Evolutionary conservation across 2,329 filamentous ascomycete genomes (phyloP).

Genomic region (Zymoseptoria pseudotritici): DNA sequence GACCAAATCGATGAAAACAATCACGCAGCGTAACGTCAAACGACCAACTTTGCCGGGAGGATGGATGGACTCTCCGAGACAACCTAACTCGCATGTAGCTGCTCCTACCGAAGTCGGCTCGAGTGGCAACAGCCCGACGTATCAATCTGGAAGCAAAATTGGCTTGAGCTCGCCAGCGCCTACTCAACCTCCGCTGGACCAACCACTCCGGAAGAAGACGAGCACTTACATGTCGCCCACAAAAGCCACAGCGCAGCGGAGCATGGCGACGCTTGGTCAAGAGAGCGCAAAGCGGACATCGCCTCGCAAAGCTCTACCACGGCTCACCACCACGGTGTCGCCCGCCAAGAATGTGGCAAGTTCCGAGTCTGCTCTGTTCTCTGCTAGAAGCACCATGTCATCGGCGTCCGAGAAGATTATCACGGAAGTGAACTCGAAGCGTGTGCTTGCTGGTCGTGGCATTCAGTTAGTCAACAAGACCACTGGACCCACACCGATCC

Average conservation of each 20-base stretch:
- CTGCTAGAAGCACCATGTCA: neutral
- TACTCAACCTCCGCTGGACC: neutral
- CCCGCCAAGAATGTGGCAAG: constrained; percentile 4
- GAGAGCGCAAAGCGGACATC: constrained; percentile 6
- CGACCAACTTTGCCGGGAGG: constrained; percentile 22
- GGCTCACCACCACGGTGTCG: constrained; percentile 7
- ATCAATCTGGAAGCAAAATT: neutral
- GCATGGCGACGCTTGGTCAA: constrained; percentile 18
- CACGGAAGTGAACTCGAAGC: neutral
- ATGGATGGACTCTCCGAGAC: constrained; percentile 14
- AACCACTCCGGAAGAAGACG: constrained; percentile 20
- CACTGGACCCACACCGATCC: neutral
- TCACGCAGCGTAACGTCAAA: constrained; percentile 18
- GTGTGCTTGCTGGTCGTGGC: neutral
- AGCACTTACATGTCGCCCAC: constrained; percentile 28
- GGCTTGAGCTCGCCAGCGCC: neutral
- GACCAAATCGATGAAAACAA: constrained; percentile 14
- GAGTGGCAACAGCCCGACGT: neutral
- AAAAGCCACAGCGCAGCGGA: constrained; percentile 22
- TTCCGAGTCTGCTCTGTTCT: neutral
- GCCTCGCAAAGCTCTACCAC: neutral
- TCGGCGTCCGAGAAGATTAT: neutral
- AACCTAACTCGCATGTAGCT: neutral
- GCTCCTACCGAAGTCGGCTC: neutral
- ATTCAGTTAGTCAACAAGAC: neutral